phyloP scores from a whole-genome alignment of 768 basidiomycete species.

The Wakefieldia striispora region DNA sequence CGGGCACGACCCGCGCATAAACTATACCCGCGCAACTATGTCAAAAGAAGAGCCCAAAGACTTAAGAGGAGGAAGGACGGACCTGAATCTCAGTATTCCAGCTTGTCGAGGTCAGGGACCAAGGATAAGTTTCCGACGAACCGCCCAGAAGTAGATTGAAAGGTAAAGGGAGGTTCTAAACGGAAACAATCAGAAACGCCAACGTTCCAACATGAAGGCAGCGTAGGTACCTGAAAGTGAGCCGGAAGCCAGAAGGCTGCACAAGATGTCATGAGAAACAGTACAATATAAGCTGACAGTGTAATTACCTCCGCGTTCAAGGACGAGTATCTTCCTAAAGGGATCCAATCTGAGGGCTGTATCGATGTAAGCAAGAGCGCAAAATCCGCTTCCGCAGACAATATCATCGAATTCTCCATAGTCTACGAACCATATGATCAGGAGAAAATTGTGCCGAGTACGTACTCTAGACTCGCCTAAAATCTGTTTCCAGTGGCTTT shows the following conservation, averaged over 20 bases:
- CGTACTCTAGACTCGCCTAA: not conserved
- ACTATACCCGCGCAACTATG: not conserved
- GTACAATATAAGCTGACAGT: not conserved
- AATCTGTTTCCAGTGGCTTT: constrained; percentile 2
- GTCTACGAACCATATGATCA: not conserved
- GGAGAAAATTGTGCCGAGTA: no score
- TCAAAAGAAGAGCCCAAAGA: not conserved
- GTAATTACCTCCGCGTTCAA: constrained; percentile 11
- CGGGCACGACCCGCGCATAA: constrained; percentile 12
- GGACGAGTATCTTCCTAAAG: constrained; percentile 14
- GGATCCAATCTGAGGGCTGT: constrained; percentile 10
- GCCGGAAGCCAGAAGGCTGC: constrained; percentile 10
- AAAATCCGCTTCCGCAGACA: constrained; percentile 11
- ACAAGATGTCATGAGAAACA: not conserved
- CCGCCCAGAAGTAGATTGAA: constrained; percentile 5
- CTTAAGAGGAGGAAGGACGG: not conserved
- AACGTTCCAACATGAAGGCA: not conserved
- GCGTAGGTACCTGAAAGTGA: constrained; percentile 7
- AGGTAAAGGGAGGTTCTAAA: constrained; percentile 9
- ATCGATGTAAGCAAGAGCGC: constrained; percentile 20
- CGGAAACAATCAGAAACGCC: not conserved
- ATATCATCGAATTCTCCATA: constrained; percentile 10
- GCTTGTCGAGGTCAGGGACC: constrained; percentile 2
- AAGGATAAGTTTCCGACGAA: constrained; percentile 6
- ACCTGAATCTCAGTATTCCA: constrained; percentile 6